Evolutionary conservation across 2,329 filamentous ascomycete genomes (phyloP), one percentile per base, ranked within the genome.

Genomic region (Basipetospora chlamydospora): DNA sequence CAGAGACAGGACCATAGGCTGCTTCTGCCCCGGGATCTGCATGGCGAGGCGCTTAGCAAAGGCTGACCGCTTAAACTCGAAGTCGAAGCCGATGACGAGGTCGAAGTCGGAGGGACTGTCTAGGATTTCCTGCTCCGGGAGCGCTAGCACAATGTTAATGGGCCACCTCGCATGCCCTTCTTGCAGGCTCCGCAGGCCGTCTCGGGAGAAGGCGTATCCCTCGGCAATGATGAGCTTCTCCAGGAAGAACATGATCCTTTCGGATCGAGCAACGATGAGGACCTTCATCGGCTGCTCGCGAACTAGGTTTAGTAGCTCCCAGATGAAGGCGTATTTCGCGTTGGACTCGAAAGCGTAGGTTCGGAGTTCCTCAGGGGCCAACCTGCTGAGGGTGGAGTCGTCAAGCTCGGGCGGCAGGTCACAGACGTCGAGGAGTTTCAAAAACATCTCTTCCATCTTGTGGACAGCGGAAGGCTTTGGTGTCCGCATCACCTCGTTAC

Each of bases 301-400:
- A 9, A 75, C 47, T 7, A 51, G 47, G 15, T 64, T 54, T 21
- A 77, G 48, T 3, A 79, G 54, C 42, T 75, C 70, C 30, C 61
- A 65, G 5, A 77, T 46, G 44, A 79, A 78, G 22, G 61, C 64
- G 44, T 70, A 73, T 44, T 79, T 79, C 38, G 68, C 56, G 49
- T 73, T 77, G 8, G 69, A 65, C 36, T 65, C 65, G 38, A 65
- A 60, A 2, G 65, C 62, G 43, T 73, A 69, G 46, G 65, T 74
- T 44, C 64, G 63, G 37, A 61, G 55, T 16, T 64, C 58, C 4
- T 51, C 47, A 6, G 59, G 46, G 3, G 59, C 50, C 38, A 70
- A 41, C 3, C 46, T 43, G 17, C 55, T 53, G 10, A 61, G 47
- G 3, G 52, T 47, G 6, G 66, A 55, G n/a, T 62, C 62, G 17